Percentiles rank a stretch among this genome's conserved stretches.
Evolutionary conservation across 1,284 basidiomycete species (phyloP).

Genomic region (Takashimella koratensis): DNA sequence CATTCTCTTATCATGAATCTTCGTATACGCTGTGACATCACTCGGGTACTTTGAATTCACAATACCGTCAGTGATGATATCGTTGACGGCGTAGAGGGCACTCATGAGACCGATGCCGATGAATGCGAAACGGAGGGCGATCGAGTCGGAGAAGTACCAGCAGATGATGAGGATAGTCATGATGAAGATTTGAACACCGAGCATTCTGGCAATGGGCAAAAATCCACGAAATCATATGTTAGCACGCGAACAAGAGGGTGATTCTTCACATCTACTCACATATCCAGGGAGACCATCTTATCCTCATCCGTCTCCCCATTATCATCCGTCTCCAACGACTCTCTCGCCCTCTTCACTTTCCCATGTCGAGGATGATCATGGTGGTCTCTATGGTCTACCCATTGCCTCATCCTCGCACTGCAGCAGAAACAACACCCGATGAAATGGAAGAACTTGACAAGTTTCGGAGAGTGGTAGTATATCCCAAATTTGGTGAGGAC

Average conservation of each 20-base stretch:
- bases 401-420: neutral
- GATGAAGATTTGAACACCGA: constrained; percentile 6
- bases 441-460: neutral
- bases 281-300: constrained; percentile 15
- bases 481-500: constrained; percentile 6
- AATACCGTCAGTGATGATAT: constrained; percentile 29
- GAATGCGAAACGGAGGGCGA: constrained; percentile 31
- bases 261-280: constrained; percentile 13
- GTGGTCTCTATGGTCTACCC: neutral
- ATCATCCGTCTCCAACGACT: neutral
- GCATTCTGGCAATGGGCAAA: constrained; percentile 12
- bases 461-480: neutral
- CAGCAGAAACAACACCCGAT: neutral
- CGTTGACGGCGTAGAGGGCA: constrained; percentile 32
- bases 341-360: neutral
- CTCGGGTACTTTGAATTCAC: neutral
- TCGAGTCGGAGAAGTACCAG: constrained; percentile 33
- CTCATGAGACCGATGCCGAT: constrained; percentile 31
- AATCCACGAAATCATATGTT: no score
- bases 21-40: neutral
- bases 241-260: neutral
- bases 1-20: neutral
- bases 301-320: constrained; percentile 6
- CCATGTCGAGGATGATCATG: neutral
- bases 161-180: constrained; percentile 9